phyloP scores from a whole-genome alignment of 2,329 filamentous ascomycete species.

The Coniochaeta hoffmannii region DNA sequence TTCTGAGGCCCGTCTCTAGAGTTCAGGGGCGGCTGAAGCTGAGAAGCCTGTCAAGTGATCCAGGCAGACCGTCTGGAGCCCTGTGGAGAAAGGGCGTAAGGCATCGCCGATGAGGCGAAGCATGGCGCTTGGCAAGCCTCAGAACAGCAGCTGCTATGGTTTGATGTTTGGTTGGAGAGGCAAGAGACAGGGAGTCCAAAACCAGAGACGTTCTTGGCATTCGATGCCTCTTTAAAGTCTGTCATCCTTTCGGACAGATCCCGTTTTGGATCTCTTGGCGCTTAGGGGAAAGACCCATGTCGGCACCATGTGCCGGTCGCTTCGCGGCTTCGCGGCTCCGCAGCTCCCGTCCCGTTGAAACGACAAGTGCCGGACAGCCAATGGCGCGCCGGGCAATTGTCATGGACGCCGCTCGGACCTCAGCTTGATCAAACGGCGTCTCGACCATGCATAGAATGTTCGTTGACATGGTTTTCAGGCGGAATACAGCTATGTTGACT shows the following conservation, averaged over 20 bases:
- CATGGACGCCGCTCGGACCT: constrained; percentile 2
- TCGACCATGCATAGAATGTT: constrained; percentile 1
- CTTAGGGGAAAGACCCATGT: constrained; percentile 8
- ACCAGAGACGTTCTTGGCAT: neutral
- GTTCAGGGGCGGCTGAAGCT: neutral
- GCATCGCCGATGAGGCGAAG: neutral
- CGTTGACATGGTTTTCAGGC: neutral
- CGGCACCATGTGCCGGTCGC: neutral
- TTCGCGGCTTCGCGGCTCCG: constrained; percentile 7
- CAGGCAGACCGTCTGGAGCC: neutral
- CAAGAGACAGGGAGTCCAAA: neutral
- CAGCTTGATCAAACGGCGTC: neutral
- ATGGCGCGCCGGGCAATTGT: neutral
- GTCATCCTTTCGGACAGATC: neutral
- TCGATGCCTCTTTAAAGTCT: neutral
- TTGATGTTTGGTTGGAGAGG: neutral
- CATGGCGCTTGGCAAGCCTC: constrained; percentile 1
- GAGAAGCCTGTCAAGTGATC: neutral
- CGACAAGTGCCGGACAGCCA: constrained; percentile 7
- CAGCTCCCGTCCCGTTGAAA: constrained; percentile 14
- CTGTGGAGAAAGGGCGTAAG: neutral
- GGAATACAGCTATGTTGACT: neutral
- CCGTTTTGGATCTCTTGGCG: constrained; percentile 7
- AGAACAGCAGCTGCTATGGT: neutral
- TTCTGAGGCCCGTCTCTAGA: neutral